A percentile compares a stretch with the other conserved stretches of the same genome.
These are phyloP conservation scores for Barnettozyma californica DNA, from an alignment of 805 yeast species.

Conservation along the genomic window DNA sequence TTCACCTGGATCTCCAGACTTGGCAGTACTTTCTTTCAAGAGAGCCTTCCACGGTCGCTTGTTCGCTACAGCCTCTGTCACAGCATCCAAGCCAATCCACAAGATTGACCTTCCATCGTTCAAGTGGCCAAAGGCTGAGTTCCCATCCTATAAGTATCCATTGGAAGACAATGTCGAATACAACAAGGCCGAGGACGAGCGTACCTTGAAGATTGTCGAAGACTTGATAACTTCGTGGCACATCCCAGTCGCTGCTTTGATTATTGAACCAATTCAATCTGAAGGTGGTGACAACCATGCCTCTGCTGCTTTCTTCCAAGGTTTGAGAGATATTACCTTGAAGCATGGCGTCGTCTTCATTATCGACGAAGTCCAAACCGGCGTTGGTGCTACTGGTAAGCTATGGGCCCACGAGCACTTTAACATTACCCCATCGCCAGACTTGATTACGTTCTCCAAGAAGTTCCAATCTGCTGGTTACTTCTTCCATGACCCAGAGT, in stretches of 20 bases:
- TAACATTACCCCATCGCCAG: constrained; percentile 70
- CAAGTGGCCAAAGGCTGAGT: constrained; percentile 95
- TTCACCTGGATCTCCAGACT: constrained; percentile 85
- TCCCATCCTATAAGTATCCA: constrained; percentile 83
- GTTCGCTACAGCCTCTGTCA: constrained; percentile 85
- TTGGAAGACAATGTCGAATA: constrained; percentile 57
- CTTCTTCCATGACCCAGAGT: constrained; percentile 69
- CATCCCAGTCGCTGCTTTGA: constrained; percentile 79
- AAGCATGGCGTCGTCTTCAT: constrained; percentile 68
- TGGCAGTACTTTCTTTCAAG: constrained; percentile 81
- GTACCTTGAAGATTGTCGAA: constrained; percentile 77
- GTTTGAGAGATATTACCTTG: constrained; percentile 68
- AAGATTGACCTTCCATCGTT: constrained; percentile 90
- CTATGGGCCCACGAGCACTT: constrained; percentile 90
- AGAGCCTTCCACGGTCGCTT: constrained; percentile 93
- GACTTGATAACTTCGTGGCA: constrained; percentile 60
- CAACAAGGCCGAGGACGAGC: constrained; percentile 72
- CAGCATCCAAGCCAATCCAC: constrained; percentile 93
- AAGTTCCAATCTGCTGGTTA: constrained; percentile 88
- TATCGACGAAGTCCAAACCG: constrained; percentile 86
- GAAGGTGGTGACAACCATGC: constrained; percentile 94
- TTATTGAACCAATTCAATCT: constrained; percentile 87
- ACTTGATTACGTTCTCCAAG: constrained; percentile 81
- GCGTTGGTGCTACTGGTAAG: constrained; percentile 82
- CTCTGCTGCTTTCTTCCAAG: constrained; percentile 71